A percentile compares a stretch with the other conserved stretches of the same genome.
Evolutionary conservation across 2,329 filamentous ascomycete species (phyloP).

Genomic region (Ciborinia camelliae): DNA sequence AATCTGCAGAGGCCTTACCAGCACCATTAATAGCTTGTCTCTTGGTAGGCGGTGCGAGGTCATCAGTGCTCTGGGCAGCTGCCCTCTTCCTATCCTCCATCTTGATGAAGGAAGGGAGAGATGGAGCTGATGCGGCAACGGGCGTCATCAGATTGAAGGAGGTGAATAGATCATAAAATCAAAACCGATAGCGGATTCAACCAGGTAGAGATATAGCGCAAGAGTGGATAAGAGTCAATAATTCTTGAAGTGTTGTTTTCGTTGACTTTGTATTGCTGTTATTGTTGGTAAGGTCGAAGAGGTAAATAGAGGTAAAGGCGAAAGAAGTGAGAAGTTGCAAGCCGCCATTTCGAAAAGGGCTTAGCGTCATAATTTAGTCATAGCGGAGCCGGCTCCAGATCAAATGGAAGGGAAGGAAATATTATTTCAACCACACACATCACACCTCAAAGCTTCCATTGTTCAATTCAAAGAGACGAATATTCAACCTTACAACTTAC

Average conservation of each 20-base stretch:
- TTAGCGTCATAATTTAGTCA: slow-evolving; percentile 8
- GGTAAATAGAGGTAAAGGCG: slow-evolving; percentile 10
- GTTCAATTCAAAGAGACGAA: slow-evolving; percentile 1
- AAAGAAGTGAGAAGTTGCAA: slow-evolving; percentile 19
- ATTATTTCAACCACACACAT: slow-evolving; percentile 10
- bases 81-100: slow-evolving; percentile 99
- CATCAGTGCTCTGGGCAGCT: slow-evolving; percentile 62
- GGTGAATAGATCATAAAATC: slow-evolving; percentile 18
- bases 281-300: slow-evolving; percentile 11
- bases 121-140: slow-evolving; percentile 41
- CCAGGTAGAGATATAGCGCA: slow-evolving; percentile 19
- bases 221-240: background rate
- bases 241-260: background rate
- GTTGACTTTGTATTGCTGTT: slow-evolving; percentile 21
- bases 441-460: slow-evolving; percentile 1
- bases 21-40: slow-evolving; percentile 89
- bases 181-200: background rate
- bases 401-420: slow-evolving; percentile 14
- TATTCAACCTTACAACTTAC: background rate
- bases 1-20: slow-evolving; percentile 57
- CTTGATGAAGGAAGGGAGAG: slow-evolving; percentile 81
- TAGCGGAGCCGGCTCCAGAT: slow-evolving; percentile 18
- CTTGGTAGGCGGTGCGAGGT: slow-evolving; percentile 85
- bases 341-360: slow-evolving; percentile 9
- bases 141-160: slow-evolving; percentile 56